Evolutionary conservation across 345 rosid species (phyloP).

Genomic region (Cardiospermum halicacabum): DNA sequence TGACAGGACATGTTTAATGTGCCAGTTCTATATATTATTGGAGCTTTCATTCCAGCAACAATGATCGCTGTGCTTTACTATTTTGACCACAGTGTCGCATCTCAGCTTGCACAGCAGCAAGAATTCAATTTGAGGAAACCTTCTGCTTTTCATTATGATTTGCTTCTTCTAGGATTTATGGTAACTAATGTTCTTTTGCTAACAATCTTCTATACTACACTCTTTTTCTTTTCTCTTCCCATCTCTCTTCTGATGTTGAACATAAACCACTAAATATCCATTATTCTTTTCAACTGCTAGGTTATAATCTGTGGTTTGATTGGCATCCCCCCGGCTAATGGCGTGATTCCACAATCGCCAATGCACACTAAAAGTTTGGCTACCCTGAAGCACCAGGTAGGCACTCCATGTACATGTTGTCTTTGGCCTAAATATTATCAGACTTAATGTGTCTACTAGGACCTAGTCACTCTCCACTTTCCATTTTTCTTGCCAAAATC

Average conservation of each 20-base stretch:
- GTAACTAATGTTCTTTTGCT: slow-evolving; percentile 28
- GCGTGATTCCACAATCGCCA: slow-evolving; percentile 85
- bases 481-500: neutral
- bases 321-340: slow-evolving; percentile 79
- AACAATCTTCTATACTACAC: slow-evolving; percentile 7
- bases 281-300: slow-evolving; percentile 25
- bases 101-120: slow-evolving; percentile 91
- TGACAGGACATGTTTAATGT: slow-evolving; percentile 82
- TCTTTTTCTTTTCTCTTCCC: neutral
- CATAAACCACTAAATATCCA: slow-evolving; percentile 6
- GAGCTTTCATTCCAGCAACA: slow-evolving; percentile 91
- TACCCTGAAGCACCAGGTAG: slow-evolving; percentile 73
- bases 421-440: neutral
- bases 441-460: slow-evolving; percentile 4
- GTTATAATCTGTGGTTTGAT: slow-evolving; percentile 71
- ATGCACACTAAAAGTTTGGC: slow-evolving; percentile 88
- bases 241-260: slow-evolving; percentile 10
- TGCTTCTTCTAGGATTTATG: slow-evolving; percentile 86
- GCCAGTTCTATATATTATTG: slow-evolving; percentile 69
- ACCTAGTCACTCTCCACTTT: neutral
- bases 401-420: neutral
- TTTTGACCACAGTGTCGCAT: slow-evolving; percentile 91
- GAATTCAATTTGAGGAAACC: slow-evolving; percentile 91
- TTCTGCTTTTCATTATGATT: slow-evolving; percentile 81
- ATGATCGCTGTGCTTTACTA: slow-evolving; percentile 93